Percentiles rank a stretch among this genome's conserved stretches.
phyloP scores from a whole-genome alignment of 2,329 filamentous ascomycete genomes.

The Colletotrichum horii region DNA sequence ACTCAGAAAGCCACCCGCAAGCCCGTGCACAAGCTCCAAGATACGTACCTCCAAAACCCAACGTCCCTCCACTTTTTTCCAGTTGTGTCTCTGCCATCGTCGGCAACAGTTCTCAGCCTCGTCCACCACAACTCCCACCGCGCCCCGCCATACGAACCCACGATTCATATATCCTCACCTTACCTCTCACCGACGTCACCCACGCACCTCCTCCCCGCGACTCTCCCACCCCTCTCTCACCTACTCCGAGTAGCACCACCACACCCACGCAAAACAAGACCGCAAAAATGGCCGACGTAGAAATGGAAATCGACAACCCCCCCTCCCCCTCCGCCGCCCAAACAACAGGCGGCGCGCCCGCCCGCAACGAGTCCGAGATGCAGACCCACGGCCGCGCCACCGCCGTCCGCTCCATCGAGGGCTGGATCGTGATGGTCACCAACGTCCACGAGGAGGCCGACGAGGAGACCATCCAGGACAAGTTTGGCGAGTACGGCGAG shows the following conservation, averaged over 20 bases:
- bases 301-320: constrained; percentile 66
- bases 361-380: constrained; percentile 66
- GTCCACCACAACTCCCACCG: not conserved
- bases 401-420: constrained; percentile 85
- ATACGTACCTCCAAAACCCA: not conserved
- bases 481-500: constrained; percentile 84
- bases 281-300: constrained; percentile 54
- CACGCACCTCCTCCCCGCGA: not conserved
- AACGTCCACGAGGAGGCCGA: constrained; percentile 89
- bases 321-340: constrained; percentile 20
- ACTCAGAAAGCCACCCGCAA: not conserved
- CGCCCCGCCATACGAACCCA: not conserved
- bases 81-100: not conserved
- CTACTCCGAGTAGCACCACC: not conserved
- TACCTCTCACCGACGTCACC: not conserved
- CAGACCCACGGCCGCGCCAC: constrained; percentile 76
- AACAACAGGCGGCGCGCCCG: constrained; percentile 37
- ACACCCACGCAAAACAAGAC: not conserved
- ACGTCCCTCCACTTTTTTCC: constrained; percentile 1
- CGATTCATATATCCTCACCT: not conserved
- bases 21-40: constrained; percentile 5
- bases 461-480: constrained; percentile 81
- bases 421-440: constrained; percentile 87
- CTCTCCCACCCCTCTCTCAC: no score
- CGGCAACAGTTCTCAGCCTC: constrained; percentile 3